Percentiles rank a stretch among this genome's conserved stretches.
These are phyloP conservation scores for Pyrenophora graminea DNA, from an alignment of 2,329 filamentous ascomycete genomes.

Conservation along the genomic window DNA sequence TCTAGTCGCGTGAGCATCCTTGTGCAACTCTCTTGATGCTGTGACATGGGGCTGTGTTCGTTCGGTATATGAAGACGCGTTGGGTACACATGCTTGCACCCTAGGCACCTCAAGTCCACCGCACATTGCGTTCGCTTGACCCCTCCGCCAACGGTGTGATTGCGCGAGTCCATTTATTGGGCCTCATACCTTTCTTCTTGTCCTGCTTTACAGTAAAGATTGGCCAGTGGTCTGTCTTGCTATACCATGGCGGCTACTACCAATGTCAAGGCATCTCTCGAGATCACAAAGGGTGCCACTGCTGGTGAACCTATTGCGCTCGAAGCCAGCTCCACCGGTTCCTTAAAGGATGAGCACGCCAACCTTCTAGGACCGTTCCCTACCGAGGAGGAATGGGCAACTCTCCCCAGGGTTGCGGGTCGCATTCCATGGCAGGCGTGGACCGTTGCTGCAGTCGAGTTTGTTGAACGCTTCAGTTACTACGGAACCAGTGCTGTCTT, in stretches of 20 bases:
- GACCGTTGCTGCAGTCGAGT: constrained; percentile 44
- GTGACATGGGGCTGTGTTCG: constrained; percentile 11
- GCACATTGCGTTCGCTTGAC: constrained; percentile 5
- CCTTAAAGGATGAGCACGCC: constrained; percentile 24
- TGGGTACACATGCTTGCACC: constrained; percentile 6
- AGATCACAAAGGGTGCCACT: constrained; percentile 39
- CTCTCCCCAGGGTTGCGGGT: constrained; percentile 43
- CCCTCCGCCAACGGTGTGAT: background rate
- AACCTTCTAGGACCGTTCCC: constrained; percentile 35
- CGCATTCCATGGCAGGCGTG: constrained; percentile 43
- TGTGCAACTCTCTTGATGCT: constrained; percentile 18
- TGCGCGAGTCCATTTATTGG: background rate
- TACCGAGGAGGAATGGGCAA: constrained; percentile 43
- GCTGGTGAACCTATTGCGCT: constrained; percentile 33
- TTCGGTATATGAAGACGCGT: constrained; percentile 22
- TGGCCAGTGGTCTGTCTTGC: constrained; percentile 1
- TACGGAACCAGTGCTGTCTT: constrained; percentile 46
- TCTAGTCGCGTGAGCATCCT: constrained; percentile 17
- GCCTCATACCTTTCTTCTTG: background rate
- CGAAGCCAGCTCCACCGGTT: constrained; percentile 28
- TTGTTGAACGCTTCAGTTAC: constrained; percentile 45
- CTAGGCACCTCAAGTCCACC: constrained; percentile 15
- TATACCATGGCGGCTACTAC: constrained; percentile 27
- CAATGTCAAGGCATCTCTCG: constrained; percentile 37
- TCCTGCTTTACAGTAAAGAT: background rate